phyloP scores from a whole-genome alignment of 2,329 filamentous ascomycete species.

The Aspergillus thermomutatus region DNA sequence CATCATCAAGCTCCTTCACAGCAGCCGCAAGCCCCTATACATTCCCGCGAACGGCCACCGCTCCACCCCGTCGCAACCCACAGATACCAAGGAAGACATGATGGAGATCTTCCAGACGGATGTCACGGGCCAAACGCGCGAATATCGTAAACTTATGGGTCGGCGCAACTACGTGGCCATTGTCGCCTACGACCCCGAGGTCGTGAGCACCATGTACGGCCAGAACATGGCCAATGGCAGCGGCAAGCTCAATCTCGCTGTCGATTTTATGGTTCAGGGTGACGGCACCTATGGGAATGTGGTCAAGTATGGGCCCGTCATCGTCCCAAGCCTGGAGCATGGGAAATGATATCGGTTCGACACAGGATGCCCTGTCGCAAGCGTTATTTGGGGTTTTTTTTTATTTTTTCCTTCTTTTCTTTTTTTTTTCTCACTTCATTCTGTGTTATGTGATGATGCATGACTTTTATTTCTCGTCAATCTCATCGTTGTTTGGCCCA shows the following conservation, averaged over 20 bases:
- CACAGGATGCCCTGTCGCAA: background rate
- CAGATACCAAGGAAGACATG: conserved; percentile 99
- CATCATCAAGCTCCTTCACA: conserved; percentile 87
- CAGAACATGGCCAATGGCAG: conserved; percentile 21
- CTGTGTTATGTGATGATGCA: background rate
- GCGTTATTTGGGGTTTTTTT: background rate
- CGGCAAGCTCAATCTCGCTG: conserved; percentile 74
- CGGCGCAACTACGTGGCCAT: conserved; percentile 88
- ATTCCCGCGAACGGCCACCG: conserved; percentile 82
- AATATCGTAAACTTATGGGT: conserved; percentile 90
- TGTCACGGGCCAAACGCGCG: conserved; percentile 75
- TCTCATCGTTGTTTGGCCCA: background rate
- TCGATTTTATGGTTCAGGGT: conserved; percentile 95
- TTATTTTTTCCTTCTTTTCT: background rate
- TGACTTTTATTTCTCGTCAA: background rate
- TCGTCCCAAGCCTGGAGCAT: conserved; percentile 81
- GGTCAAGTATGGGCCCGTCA: conserved; percentile 95
- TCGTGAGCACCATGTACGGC: conserved; percentile 52
- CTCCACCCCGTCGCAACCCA: conserved; percentile 61
- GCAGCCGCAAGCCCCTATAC: conserved; percentile 84
- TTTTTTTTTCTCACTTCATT: background rate
- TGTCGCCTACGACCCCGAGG: conserved; percentile 89
- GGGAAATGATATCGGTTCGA: conserved; percentile 49
- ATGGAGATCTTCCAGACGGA: conserved; percentile 99
- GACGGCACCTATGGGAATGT: conserved; percentile 76